Evolutionary conservation across 805 yeast genomes (phyloP), one percentile per base, ranked within the genome.

Genomic region (Yamadazyma insecticola): DNA sequence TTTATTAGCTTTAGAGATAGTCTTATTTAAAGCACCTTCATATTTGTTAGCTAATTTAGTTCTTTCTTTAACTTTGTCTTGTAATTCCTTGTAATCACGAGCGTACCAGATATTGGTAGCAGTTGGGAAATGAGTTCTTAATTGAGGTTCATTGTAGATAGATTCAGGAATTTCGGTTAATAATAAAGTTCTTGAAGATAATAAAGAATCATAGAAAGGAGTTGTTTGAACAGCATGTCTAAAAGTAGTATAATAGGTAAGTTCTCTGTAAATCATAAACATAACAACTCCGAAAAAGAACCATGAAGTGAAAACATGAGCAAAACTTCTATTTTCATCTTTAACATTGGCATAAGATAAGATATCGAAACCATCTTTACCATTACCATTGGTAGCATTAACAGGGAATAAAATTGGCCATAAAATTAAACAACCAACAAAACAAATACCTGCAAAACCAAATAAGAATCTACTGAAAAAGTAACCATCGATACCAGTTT

Each of bases 251-350:
- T 83, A 84, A 57, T 74, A 81, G 14, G 77, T 74, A 62, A 84
- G 60, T 57, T 84, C 94, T 48, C 80, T 75, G 67, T 81, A 84
- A 37, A 84, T 76, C 35, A 77, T 64, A 52, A 72, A 82, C 19
- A 81, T 59, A 22, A 79, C 67, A n/a, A 69, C 36, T 5, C 86
- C 88, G 51, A 80, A 83, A 48, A 72, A 77, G 17, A 74, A 41
- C 92, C 92, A 83, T 13, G 88, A 78, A 33, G 81, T 49, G 49
- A 84, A 83, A 5, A 80, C 79, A 46, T 83, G 88, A 6, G 90
- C 92, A 53, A 73, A 79, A 33, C 67, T 71, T 55, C 84, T 68
- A 64, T 78, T 73, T 51, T 76, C 77, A 51, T 78, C 63, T 11
- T 58, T 63, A 19, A 81, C 77, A 44, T 83, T 81, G 18, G 84